Evolutionary conservation across 2,329 filamentous ascomycete genomes (phyloP).

Genomic region (Aschersonia sp.): DNA sequence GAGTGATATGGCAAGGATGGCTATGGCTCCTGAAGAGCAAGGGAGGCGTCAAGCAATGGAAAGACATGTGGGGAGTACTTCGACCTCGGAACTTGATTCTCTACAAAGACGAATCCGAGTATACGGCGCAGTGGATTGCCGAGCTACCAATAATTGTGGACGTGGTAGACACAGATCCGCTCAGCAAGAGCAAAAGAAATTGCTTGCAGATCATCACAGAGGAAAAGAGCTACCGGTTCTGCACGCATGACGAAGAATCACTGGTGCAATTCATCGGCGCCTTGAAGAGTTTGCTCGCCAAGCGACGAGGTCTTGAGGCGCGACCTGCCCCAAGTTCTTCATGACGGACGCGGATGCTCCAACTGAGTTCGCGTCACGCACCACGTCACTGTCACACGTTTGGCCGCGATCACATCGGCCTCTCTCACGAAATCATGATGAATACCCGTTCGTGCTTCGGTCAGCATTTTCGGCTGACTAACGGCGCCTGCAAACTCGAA

Average conservation of each 20-base stretch:
- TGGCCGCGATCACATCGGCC: no score
- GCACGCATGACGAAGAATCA: slow-evolving; percentile 65
- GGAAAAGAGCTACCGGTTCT: slow-evolving; percentile 71
- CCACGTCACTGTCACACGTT: no score
- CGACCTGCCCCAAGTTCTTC: slow-evolving; percentile 10
- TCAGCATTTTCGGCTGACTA: no score
- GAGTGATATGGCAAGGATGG: slow-evolving; percentile 89
- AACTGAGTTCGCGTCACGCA: no score
- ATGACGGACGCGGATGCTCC: not conserved
- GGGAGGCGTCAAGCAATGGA: slow-evolving; percentile 80
- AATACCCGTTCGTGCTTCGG: no score
- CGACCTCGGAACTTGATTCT: slow-evolving; percentile 73
- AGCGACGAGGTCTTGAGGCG: slow-evolving; percentile 49
- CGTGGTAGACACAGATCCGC: slow-evolving; percentile 80
- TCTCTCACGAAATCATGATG: no score
- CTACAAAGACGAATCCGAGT: slow-evolving; percentile 89
- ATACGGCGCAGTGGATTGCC: slow-evolving; percentile 71
- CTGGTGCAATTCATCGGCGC: slow-evolving; percentile 77
- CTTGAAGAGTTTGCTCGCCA: slow-evolving; percentile 73
- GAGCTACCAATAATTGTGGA: slow-evolving; percentile 69
- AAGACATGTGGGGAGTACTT: slow-evolving; percentile 84
- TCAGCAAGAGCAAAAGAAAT: slow-evolving; percentile 70
- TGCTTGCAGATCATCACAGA: slow-evolving; percentile 92
- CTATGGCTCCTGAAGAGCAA: slow-evolving; percentile 74
- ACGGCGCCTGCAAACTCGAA: no score